Conservation (phyloP, 768 basidiomycete genomes). For the Jaapia argillacea region DNA sequence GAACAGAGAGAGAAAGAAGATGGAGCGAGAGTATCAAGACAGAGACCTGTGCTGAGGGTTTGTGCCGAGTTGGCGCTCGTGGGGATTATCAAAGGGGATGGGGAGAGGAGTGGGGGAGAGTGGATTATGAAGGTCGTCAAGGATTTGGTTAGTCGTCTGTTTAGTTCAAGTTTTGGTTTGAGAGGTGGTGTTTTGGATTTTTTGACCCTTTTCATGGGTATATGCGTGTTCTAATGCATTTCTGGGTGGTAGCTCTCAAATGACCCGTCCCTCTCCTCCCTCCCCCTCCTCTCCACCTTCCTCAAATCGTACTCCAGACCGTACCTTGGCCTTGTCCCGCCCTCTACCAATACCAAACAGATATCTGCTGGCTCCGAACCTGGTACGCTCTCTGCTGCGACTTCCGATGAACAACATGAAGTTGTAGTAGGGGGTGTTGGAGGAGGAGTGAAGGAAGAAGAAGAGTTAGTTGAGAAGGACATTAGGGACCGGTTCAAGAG, state of each 20-base stretch:
- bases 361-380: constrained; percentile 43
- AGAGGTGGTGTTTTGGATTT: constrained; percentile 5
- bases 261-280: constrained; percentile 76
- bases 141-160: constrained; percentile 63
- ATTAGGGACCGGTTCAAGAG: constrained; percentile 83
- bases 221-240: no score
- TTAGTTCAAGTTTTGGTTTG: constrained; percentile 7
- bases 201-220: no score
- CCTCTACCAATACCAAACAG: constrained; percentile 40
- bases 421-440: constrained; percentile 15
- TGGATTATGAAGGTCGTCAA: constrained; percentile 84
- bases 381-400: constrained; percentile 38
- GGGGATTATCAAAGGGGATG: constrained; percentile 68
- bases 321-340: constrained; percentile 71
- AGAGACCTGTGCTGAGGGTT: constrained; percentile 79
- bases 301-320: constrained; percentile 87
- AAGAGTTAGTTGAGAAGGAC: constrained; percentile 78
- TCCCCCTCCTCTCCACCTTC: constrained; percentile 87
- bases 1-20: constrained; percentile 96
- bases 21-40: constrained; percentile 60
- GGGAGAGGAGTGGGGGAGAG: constrained; percentile 66
- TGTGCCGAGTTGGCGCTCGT: constrained; percentile 87
- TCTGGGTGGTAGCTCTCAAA: constrained; percentile 56
- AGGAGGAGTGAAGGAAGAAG: constrained; percentile 36
- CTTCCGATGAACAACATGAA: constrained; percentile 21